These are phyloP conservation scores for Pythium folliculosum DNA, from an alignment of 352 stramenopile species.

Conservation along the genomic window DNA sequence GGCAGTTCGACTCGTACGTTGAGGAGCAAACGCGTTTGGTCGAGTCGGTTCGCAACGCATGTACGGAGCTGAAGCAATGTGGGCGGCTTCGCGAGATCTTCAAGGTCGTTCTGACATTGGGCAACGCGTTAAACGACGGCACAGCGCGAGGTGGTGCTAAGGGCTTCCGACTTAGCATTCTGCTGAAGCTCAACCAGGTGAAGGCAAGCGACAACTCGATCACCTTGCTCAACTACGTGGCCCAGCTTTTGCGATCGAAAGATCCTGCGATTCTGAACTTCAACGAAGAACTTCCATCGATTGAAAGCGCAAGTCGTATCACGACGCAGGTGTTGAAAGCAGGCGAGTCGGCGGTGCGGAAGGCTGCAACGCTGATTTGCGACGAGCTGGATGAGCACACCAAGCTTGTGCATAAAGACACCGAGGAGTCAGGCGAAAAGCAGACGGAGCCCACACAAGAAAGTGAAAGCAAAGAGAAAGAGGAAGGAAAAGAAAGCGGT, in stretches of 20 bases:
- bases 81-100: slow-evolving; percentile 88
- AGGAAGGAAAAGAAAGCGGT: slow-evolving; percentile 5
- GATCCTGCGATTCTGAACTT: slow-evolving; percentile 71
- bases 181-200: slow-evolving; percentile 89
- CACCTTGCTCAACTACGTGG: slow-evolving; percentile 81
- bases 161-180: slow-evolving; percentile 86
- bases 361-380: slow-evolving; percentile 68
- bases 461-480: not conserved
- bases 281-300: slow-evolving; percentile 67
- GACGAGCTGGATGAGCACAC: slow-evolving; percentile 71
- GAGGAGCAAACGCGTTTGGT: slow-evolving; percentile 76
- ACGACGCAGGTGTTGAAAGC: slow-evolving; percentile 79
- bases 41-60: slow-evolving; percentile 87
- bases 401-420: slow-evolving; percentile 41
- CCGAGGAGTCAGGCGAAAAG: not conserved
- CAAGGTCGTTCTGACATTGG: slow-evolving; percentile 78
- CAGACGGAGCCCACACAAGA: slow-evolving; percentile 23
- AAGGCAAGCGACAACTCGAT: slow-evolving; percentile 84
- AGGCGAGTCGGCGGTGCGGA: slow-evolving; percentile 69
- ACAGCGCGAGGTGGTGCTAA: slow-evolving; percentile 82
- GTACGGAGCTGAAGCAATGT: slow-evolving; percentile 87
- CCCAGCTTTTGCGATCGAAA: slow-evolving; percentile 68
- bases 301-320: slow-evolving; percentile 77
- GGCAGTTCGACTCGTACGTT: slow-evolving; percentile 84
- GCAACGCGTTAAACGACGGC: slow-evolving; percentile 91